These are phyloP conservation scores for Cladophialophora psammophila DNA, from an alignment of 2,329 filamentous ascomycete species.

Conservation along the genomic window DNA sequence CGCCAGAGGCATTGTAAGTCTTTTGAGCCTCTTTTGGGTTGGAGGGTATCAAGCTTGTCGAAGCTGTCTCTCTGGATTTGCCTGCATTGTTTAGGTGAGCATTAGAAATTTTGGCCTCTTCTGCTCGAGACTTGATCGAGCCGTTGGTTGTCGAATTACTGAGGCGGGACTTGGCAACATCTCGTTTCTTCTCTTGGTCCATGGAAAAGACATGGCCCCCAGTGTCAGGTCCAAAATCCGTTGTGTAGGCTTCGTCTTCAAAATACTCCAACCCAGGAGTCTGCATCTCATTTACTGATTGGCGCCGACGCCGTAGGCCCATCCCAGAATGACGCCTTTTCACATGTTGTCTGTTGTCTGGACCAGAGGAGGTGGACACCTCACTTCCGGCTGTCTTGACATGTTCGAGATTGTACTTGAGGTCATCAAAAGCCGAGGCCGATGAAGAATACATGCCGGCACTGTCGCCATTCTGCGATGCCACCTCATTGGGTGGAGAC, in stretches of 20 bases:
- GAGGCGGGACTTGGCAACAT: not conserved
- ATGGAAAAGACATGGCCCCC: conserved; percentile 74
- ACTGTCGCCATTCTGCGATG: conserved; percentile 14
- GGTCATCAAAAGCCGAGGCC: conserved; percentile 32
- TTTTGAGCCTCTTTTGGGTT: conserved; percentile 74
- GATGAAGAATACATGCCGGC: conserved; percentile 34
- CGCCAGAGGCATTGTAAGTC: conserved; percentile 60
- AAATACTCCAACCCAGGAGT: conserved; percentile 87
- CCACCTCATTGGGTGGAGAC: conserved; percentile 4
- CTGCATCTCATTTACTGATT: conserved; percentile 69
- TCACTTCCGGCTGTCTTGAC: conserved; percentile 43
- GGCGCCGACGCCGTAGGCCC: conserved; percentile 77
- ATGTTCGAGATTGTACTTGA: conserved; percentile 46
- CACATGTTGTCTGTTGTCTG: conserved; percentile 31
- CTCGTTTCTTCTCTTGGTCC: conserved; percentile 59
- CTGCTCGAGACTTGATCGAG: not conserved
- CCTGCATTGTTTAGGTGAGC: not conserved
- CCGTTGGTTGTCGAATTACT: conserved; percentile 2
- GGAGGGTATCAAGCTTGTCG: conserved; percentile 55
- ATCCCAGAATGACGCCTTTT: conserved; percentile 83
- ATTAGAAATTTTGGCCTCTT: not conserved
- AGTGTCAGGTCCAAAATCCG: conserved; percentile 77
- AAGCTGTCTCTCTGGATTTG: conserved; percentile 11
- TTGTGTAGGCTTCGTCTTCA: conserved; percentile 85
- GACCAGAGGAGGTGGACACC: conserved; percentile 27